phyloP scores from a whole-genome alignment of 345 rosid species.

The Noccaea bulbosa region DNA sequence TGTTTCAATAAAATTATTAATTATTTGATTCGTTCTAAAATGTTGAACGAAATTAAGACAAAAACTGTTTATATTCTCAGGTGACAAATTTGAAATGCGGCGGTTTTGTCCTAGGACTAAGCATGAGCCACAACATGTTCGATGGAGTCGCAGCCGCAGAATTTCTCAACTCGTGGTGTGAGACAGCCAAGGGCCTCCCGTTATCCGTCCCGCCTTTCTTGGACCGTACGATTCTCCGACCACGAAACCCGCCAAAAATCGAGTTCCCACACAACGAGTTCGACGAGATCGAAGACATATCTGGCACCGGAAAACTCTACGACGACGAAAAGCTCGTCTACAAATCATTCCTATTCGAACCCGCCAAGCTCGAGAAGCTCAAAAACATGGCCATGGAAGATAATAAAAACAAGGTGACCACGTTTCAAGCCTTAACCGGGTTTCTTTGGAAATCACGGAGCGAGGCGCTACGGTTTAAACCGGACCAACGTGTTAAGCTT shows the following conservation, averaged over 20 bases:
- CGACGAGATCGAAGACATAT: conserved; percentile 67
- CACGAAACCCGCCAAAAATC: conserved; percentile 58
- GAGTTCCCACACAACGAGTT: conserved; percentile 72
- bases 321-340: conserved; percentile 61
- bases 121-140: conserved; percentile 80
- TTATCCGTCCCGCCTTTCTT: conserved; percentile 59
- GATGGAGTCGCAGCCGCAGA: conserved; percentile 79
- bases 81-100: conserved; percentile 80
- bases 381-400: conserved; percentile 54
- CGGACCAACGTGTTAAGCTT: conserved; percentile 72
- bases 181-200: conserved; percentile 69
- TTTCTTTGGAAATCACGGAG: conserved; percentile 81
- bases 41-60: neutral
- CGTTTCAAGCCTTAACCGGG: conserved; percentile 75
- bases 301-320: conserved; percentile 57
- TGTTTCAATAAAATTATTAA: too few species aligned
- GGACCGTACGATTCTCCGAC: conserved; percentile 62
- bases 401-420: conserved; percentile 54
- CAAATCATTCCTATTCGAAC: conserved; percentile 63
- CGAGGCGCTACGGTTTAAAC: conserved; percentile 57
- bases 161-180: conserved; percentile 81
- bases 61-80: conserved; percentile 41
- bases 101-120: conserved; percentile 67
- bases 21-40: neutral
- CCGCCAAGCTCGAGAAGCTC: conserved; percentile 58